These are phyloP conservation scores for Diplodia sapinea DNA, from an alignment of 2,329 filamentous ascomycete genomes.

Conservation along the genomic window DNA sequence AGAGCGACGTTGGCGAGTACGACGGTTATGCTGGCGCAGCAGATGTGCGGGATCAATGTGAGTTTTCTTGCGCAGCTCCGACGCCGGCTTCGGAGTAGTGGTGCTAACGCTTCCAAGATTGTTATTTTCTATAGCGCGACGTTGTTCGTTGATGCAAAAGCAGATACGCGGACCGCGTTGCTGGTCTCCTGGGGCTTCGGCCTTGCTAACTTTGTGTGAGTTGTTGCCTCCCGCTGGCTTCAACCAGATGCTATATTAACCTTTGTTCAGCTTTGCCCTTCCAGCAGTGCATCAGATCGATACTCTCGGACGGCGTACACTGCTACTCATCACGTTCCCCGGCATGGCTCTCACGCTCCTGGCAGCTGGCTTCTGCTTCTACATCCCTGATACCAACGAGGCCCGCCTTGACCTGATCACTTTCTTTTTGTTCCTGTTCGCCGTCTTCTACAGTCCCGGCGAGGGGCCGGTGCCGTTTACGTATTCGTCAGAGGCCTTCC, in stretches of 20 bases:
- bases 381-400: constrained; percentile 39
- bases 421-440: constrained; percentile 57
- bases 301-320: constrained; percentile 47
- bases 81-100: constrained; percentile 29
- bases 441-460: constrained; percentile 57
- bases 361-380: constrained; percentile 53
- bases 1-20: constrained; percentile 38
- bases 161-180: constrained; percentile 37
- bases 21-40: constrained; percentile 44
- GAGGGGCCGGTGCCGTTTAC: constrained; percentile 52
- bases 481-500: constrained; percentile 52
- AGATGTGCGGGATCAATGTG: constrained; percentile 42
- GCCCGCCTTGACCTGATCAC: constrained; percentile 43
- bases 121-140: constrained; percentile 20
- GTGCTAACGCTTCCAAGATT: constrained; percentile 22
- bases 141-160: constrained; percentile 14
- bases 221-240: no score
- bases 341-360: constrained; percentile 58
- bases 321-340: constrained; percentile 55
- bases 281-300: constrained; percentile 56
- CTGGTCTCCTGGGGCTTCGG: constrained; percentile 53
- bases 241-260: not conserved
- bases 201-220: constrained; percentile 50
- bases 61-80: constrained; percentile 35
- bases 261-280: constrained; percentile 44